Conservation (phyloP, 2,329 filamentous ascomycete genomes). For the Cadophora sp. region DNA sequence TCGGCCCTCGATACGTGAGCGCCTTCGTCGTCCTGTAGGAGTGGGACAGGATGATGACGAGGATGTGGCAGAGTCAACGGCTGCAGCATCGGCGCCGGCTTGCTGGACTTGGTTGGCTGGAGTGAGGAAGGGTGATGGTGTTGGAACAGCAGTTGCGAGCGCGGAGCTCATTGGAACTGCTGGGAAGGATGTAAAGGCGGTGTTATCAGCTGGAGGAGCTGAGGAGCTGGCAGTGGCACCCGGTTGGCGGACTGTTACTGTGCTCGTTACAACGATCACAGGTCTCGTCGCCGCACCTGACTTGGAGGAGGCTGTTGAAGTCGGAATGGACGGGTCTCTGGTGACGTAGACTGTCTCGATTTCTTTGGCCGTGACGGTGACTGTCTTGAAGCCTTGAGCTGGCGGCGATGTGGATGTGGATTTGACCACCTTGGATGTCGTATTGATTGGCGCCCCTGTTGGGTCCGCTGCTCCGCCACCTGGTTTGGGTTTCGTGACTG, state of each 20-base stretch:
- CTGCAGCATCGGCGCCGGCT: not conserved
- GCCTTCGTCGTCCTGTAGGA: constrained; percentile 6
- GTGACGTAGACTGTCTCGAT: constrained; percentile 22
- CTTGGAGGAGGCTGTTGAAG: not conserved
- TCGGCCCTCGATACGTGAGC: not conserved
- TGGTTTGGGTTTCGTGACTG: not conserved
- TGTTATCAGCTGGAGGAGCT: not conserved
- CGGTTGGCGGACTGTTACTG: constrained; percentile 1
- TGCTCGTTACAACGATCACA: not conserved
- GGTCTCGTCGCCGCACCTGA: not conserved
- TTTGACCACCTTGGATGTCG: not conserved
- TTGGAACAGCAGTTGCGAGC: not conserved
- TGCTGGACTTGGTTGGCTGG: constrained; percentile 9
- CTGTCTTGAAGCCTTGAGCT: constrained; percentile 16
- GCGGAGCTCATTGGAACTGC: constrained; percentile 9
- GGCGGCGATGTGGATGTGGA: not conserved
- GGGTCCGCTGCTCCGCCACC: not conserved
- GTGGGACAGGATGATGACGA: not conserved
- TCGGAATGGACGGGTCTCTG: not conserved
- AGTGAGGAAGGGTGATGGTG: constrained; percentile 18
- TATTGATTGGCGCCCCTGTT: not conserved
- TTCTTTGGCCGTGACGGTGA: constrained; percentile 18
- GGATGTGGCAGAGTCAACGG: not conserved
- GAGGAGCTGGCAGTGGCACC: not conserved
- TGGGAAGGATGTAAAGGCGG: not conserved